These are phyloP conservation scores for Sphagnurus paluster DNA, from an alignment of 1,284 basidiomycete genomes.

Conservation along the genomic window DNA sequence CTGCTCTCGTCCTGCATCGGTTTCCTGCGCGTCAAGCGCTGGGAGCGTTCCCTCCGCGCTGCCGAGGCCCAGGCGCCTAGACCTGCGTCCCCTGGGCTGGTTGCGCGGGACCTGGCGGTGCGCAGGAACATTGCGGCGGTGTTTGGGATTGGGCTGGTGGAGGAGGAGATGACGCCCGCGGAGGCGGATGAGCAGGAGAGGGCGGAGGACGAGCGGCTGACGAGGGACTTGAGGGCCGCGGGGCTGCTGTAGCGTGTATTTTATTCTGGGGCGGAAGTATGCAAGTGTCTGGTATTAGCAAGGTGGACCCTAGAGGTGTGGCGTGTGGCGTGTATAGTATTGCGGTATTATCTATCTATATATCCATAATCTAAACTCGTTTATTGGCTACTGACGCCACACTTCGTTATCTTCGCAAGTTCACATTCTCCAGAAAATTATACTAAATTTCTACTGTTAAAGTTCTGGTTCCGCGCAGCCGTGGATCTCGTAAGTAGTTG, in stretches of 20 bases:
- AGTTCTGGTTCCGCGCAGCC: too few relatives aligned
- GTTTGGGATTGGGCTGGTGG: conserved; percentile 39
- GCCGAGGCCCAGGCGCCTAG: conserved; percentile 33
- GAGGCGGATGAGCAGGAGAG: not conserved
- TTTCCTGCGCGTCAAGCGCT: conserved; percentile 84
- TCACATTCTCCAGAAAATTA: too few relatives aligned
- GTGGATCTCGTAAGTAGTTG: too few relatives aligned
- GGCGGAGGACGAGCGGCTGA: conserved; percentile 10
- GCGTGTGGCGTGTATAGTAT: not conserved
- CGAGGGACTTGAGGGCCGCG: conserved; percentile 15
- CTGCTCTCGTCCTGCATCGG: conserved; percentile 77
- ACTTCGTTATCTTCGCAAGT: too few relatives aligned
- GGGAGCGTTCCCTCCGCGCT: conserved; percentile 64
- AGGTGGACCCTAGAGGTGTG: too few relatives aligned
- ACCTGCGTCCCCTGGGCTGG: conserved; percentile 39
- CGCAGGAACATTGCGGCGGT: conserved; percentile 48
- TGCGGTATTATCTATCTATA: conserved; percentile 2
- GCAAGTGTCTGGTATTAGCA: not conserved
- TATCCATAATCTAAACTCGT: conserved; percentile 1
- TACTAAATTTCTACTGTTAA: too few relatives aligned
- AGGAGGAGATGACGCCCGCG: conserved; percentile 8
- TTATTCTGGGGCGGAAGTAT: not conserved
- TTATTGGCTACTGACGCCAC: too few relatives aligned
- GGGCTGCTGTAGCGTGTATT: conserved; percentile 12
- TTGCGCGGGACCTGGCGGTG: conserved; percentile 45